Conservation (phyloP, 2,329 filamentous ascomycete genomes). For the Penicillium sumatraense region DNA sequence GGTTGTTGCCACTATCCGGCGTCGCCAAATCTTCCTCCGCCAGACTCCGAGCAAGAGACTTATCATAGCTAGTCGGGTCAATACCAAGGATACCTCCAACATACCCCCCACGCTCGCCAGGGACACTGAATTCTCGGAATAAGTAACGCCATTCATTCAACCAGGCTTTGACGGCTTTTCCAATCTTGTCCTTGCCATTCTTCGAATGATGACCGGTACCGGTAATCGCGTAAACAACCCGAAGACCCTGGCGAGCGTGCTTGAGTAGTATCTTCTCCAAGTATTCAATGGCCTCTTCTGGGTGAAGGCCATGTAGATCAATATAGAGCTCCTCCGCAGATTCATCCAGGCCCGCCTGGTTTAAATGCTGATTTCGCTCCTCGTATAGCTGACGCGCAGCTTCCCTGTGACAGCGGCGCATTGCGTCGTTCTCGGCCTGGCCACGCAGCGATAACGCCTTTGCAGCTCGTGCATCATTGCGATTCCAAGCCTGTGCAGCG, state of each 20-base stretch:
- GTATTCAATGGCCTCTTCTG: slow-evolving; percentile 95
- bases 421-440: slow-evolving; percentile 94
- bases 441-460: slow-evolving; percentile 93
- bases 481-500: slow-evolving; percentile 97
- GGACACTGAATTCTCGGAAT: slow-evolving; percentile 94
- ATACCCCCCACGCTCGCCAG: slow-evolving; percentile 85
- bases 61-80: slow-evolving; percentile 64
- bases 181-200: slow-evolving; percentile 98
- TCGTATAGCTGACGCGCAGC: slow-evolving; percentile 91
- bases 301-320: slow-evolving; percentile 96
- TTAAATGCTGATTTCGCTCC: slow-evolving; percentile 77
- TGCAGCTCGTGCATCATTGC: slow-evolving; percentile 92
- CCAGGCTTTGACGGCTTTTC: slow-evolving; percentile 88
- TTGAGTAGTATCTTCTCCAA: slow-evolving; percentile 85
- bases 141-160: slow-evolving; percentile 95
- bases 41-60: slow-evolving; percentile 34
- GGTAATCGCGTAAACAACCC: slow-evolving; percentile 91
- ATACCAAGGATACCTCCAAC: slow-evolving; percentile 69
- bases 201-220: slow-evolving; percentile 97
- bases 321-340: slow-evolving; percentile 79
- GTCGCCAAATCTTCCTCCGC: slow-evolving; percentile 28
- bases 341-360: slow-evolving; percentile 46
- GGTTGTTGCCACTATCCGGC: slow-evolving; percentile 29
- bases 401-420: slow-evolving; percentile 95
- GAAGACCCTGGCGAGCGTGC: slow-evolving; percentile 69